Evolutionary conservation across 768 basidiomycete species (phyloP), one percentile per base, ranked within the genome.

Genomic region (Phlegmacium glaucopus): DNA sequence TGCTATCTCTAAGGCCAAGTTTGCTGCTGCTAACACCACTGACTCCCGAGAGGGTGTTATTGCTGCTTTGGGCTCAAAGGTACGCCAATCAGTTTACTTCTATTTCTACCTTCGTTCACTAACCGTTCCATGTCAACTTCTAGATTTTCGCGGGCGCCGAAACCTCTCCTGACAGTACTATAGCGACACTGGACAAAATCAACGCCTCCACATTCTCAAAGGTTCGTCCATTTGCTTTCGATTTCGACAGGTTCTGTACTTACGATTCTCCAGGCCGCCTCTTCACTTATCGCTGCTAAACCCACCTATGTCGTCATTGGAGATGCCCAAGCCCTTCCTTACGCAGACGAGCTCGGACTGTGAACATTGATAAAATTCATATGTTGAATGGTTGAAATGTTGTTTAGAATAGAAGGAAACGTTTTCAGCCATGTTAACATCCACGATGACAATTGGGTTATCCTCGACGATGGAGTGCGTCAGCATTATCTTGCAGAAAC

Each of bases 261-360:
- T 9, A 46, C 45, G 7, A 48, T 39, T 34, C 38, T 30, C 29
- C 50, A 90, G 90, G 78, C 82, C 42, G 77, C 82, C 38, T 72
- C 83, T 3, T 66, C 78, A 30, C 76, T 95, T 38, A 67, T 89
- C 61, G 79, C 82, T 63, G 66, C 74, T 56, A 89, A 91, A 70
- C 90, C 94, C 15, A 94, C 92, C 18, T 91, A 77, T 55, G 91
- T 97, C 34, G 87, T 84, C 9, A 76, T 97, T 41, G 96, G 94
- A 38, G 83, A 95, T 61, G 69, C 83, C 54, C 69, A 75, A 57
- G 61, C 78, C 26, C 76, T 98, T 40, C 95, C 96, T 11, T 86
- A 86, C 62, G 79, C 83, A 56, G 90, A 93, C 59, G 90, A 91
- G 65, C 68, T 93, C 49, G 90, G 90, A 40, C 78, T 93, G 53